phyloP scores from a whole-genome alignment of 1,284 basidiomycete genomes.

The Ceratobasidium sp. region DNA sequence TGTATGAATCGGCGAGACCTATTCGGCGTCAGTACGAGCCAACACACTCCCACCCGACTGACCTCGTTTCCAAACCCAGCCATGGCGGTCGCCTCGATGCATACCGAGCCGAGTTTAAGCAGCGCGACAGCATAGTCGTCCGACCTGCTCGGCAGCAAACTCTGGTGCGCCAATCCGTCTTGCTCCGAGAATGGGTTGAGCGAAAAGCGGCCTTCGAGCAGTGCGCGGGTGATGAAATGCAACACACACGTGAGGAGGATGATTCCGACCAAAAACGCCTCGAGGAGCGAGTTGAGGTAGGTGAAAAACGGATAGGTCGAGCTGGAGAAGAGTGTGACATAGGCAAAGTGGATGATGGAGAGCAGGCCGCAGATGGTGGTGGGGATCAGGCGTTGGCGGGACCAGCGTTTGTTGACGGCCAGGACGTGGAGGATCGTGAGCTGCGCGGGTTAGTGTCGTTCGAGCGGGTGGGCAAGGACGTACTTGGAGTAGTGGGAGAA shows the following conservation, averaged over 20 bases:
- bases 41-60: conserved; percentile 53
- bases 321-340: conserved; percentile 60
- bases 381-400: conserved; percentile 66
- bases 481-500: conserved; percentile 72
- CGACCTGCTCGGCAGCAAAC: conserved; percentile 59
- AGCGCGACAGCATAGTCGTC: conserved; percentile 76
- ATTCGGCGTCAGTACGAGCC: not conserved
- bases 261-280: conserved; percentile 62
- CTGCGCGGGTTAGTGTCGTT: conserved; percentile 48
- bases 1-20: conserved; percentile 17
- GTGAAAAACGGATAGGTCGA: conserved; percentile 69
- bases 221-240: conserved; percentile 67
- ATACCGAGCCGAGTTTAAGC: conserved; percentile 71
- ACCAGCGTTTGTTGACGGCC: conserved; percentile 65
- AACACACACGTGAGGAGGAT: conserved; percentile 64
- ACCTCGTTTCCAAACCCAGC: conserved; percentile 77
- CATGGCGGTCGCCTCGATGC: conserved; percentile 72
- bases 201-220: conserved; percentile 57
- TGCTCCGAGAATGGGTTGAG: conserved; percentile 50
- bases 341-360: conserved; percentile 69
- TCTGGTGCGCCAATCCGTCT: conserved; percentile 44
- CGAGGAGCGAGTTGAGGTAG: conserved; percentile 72
- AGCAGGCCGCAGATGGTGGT: conserved; percentile 65
- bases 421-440: conserved; percentile 67
- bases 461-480: conserved; percentile 34